A percentile compares a stretch with the other conserved stretches of the same genome.
These are phyloP conservation scores for Lachnellula subtilissima DNA, from an alignment of 2,329 filamentous ascomycete genomes.

Conservation along the genomic window DNA sequence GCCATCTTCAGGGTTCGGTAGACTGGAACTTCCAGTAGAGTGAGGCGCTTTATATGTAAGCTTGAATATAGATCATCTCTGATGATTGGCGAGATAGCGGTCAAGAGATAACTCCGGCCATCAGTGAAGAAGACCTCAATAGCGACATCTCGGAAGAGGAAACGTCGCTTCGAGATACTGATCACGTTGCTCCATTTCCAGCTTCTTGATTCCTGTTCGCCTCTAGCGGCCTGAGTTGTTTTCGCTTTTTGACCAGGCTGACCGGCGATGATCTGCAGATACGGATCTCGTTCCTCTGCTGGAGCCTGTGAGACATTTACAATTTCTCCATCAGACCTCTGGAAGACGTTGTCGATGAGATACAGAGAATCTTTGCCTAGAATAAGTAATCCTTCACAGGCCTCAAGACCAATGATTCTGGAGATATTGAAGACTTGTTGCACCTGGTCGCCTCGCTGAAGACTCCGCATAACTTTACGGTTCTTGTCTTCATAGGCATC, in stretches of 20 bases:
- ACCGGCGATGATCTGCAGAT: constrained; percentile 87
- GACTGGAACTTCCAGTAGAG: constrained; percentile 62
- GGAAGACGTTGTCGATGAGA: constrained; percentile 94
- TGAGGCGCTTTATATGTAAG: constrained; percentile 77
- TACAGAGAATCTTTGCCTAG: constrained; percentile 89
- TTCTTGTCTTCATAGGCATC: constrained; percentile 95
- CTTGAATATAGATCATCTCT: constrained; percentile 75
- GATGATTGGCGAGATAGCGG: constrained; percentile 66
- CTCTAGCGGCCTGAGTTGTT: constrained; percentile 49
- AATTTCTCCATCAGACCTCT: constrained; percentile 90
- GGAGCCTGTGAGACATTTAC: constrained; percentile 95
- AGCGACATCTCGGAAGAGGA: constrained; percentile 90
- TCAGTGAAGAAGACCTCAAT: constrained; percentile 98
- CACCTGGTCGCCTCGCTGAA: constrained; percentile 86
- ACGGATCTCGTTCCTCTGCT: constrained; percentile 86
- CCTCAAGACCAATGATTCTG: constrained; percentile 87
- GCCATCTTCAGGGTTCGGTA: constrained; percentile 76
- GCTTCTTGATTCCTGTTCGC: constrained; percentile 76
- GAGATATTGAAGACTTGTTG: constrained; percentile 95
- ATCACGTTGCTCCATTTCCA: constrained; percentile 96
- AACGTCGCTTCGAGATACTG: constrained; percentile 91
- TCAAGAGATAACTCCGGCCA: constrained; percentile 89
- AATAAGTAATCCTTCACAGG: constrained; percentile 88
- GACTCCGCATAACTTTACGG: constrained; percentile 89
- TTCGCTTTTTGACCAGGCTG: constrained; percentile 63